Evolutionary conservation across 108 stramenopile genomes (phyloP).

Genomic region (Nannochloropsis salina): DNA sequence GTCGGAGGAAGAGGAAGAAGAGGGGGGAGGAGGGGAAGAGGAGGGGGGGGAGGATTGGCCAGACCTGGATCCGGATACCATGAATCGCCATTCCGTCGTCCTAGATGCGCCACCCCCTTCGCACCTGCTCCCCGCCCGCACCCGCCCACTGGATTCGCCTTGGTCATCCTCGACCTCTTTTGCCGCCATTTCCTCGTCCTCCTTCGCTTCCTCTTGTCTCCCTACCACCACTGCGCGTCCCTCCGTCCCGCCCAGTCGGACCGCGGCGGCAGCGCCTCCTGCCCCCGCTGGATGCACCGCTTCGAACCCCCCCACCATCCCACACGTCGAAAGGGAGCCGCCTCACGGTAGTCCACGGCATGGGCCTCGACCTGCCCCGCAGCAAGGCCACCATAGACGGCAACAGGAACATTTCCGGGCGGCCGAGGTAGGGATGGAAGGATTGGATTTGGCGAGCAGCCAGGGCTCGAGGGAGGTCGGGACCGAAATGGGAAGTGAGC

Average conservation of each 20-base stretch:
- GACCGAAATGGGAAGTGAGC: not conserved
- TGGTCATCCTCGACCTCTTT: not conserved
- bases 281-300: not conserved
- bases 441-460: not conserved
- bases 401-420: not conserved
- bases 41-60: not conserved
- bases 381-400: not conserved
- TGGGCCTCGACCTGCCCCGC: no score
- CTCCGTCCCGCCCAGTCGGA: not conserved
- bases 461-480: not conserved
- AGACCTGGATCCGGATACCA: not conserved
- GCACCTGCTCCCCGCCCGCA: not conserved
- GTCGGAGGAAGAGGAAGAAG: not conserved
- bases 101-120: not conserved
- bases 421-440: constrained; percentile 12
- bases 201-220: not conserved
- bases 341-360: no score
- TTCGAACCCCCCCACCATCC: not conserved
- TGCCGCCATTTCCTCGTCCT: not conserved
- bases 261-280: not conserved
- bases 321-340: no score
- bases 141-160: not conserved
- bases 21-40: not conserved
- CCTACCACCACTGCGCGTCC: no score
- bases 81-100: not conserved